Percentiles rank a stretch among this genome's conserved stretches.
These are phyloP conservation scores for Fusarium virguliforme DNA, from an alignment of 2,329 filamentous ascomycete genomes.

Conservation along the genomic window DNA sequence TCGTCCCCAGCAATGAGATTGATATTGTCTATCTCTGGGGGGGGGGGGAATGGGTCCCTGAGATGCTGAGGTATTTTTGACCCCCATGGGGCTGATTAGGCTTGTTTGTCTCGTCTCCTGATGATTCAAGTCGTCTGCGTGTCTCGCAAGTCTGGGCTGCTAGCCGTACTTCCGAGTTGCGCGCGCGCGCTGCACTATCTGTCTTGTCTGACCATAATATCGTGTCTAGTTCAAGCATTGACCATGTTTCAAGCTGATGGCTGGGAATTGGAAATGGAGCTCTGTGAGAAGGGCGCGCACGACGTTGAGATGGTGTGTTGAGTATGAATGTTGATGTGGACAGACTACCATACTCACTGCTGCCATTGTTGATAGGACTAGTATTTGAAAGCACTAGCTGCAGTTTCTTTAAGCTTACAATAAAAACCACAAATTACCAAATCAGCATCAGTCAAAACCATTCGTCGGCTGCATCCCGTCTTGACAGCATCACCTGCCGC, in stretches of 20 bases:
- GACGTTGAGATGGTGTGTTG: neutral
- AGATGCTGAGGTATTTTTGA: constrained; percentile 1
- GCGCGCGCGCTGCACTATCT: constrained; percentile 10
- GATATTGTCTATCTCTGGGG: neutral
- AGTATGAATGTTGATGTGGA: neutral
- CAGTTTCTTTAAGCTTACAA: neutral
- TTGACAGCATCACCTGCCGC: neutral
- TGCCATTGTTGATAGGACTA: neutral
- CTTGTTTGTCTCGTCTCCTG: constrained; percentile 6
- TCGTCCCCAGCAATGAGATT: constrained; percentile 3
- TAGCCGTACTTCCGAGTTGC: constrained; percentile 13
- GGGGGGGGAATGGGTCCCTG: neutral
- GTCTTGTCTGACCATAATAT: constrained; percentile 23
- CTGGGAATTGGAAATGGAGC: neutral
- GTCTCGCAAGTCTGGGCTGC: neutral
- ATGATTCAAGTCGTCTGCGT: constrained; percentile 5
- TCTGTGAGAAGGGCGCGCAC: neutral
- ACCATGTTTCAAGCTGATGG: constrained; percentile 16
- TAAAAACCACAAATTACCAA: neutral
- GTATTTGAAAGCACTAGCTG: neutral
- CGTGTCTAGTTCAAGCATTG: constrained; percentile 2
- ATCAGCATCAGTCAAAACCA: neutral
- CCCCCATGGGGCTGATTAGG: constrained; percentile 13
- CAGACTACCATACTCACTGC: neutral
- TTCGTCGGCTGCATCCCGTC: neutral